A percentile compares a stretch with the other conserved stretches of the same genome.
Evolutionary conservation across 305 asterid genomes (phyloP).

Genomic region (Solanum hybrid): DNA sequence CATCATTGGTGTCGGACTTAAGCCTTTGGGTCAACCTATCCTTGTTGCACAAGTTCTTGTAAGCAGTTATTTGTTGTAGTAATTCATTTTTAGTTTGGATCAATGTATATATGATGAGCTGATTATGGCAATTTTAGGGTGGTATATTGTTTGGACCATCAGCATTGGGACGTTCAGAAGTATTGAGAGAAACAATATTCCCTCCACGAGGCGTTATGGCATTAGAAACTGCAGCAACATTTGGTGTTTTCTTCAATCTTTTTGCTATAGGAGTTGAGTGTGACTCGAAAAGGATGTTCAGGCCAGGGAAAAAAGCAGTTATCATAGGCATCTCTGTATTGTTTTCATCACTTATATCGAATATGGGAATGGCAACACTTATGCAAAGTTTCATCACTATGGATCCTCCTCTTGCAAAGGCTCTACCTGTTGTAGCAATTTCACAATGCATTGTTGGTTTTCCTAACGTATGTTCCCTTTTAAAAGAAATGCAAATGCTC

Average conservation of each 20-base stretch:
- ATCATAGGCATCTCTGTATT: conserved; percentile 31
- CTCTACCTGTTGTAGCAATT: conserved; percentile 45
- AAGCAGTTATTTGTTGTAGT: conserved; percentile 10
- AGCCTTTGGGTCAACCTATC: conserved; percentile 64
- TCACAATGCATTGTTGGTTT: conserved; percentile 48
- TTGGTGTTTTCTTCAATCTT: conserved; percentile 60
- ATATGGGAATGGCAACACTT: conserved; percentile 13
- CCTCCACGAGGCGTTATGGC: conserved; percentile 36
- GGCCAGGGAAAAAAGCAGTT: conserved; percentile 31
- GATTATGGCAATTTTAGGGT: conserved; percentile 28
- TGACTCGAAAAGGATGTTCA: conserved; percentile 34
- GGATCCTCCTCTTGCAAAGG: conserved; percentile 27
- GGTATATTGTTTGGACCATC: conserved; percentile 74
- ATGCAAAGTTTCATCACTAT: conserved; percentile 12
- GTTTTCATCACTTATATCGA: conserved; percentile 10
- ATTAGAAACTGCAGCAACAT: conserved; percentile 39
- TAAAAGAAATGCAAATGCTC: conserved; percentile 53
- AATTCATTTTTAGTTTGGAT: neutral
- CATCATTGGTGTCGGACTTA: conserved; percentile 39
- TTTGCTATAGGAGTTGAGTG: conserved; percentile 57
- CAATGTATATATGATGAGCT: neutral
- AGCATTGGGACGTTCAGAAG: conserved; percentile 27
- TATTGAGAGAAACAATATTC: conserved; percentile 26
- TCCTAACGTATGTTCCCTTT: conserved; percentile 47
- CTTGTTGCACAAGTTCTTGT: conserved; percentile 63